Conservation (phyloP, 2,329 filamentous ascomycete species). For the Fusarium pseudonygamai region DNA sequence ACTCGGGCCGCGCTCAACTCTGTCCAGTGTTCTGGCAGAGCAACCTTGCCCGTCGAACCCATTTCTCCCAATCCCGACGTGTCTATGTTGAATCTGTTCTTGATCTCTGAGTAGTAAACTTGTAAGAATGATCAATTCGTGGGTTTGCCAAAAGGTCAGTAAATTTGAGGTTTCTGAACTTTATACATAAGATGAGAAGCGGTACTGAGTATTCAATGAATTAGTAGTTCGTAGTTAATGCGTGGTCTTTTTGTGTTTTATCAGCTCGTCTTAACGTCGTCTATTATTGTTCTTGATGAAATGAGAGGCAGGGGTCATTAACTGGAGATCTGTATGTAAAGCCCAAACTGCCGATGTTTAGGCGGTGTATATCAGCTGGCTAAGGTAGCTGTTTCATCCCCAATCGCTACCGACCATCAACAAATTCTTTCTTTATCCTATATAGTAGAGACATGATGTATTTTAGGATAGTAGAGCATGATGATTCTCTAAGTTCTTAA, state of each 20-base stretch:
- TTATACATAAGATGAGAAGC: neutral
- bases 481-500: neutral
- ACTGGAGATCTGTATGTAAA: neutral
- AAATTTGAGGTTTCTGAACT: neutral
- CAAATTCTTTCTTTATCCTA: neutral
- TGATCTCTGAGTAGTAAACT: neutral
- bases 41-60: slow-evolving; percentile 37
- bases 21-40: slow-evolving; percentile 53
- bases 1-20: slow-evolving; percentile 48
- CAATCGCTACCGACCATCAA: neutral
- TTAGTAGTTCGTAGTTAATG: neutral
- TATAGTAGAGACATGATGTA: too few species aligned
- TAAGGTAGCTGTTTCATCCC: neutral
- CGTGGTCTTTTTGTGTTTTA: neutral
- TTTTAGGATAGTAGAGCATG: too few species aligned
- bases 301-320: slow-evolving; percentile 19
- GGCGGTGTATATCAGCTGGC: neutral
- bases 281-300: slow-evolving; percentile 30
- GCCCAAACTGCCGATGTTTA: slow-evolving; percentile 19
- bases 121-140: neutral
- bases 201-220: neutral
- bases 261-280: neutral
- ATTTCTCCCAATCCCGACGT: slow-evolving; percentile 21
- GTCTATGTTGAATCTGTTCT: neutral
- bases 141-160: neutral